Evolutionary conservation across 2,329 filamentous ascomycete genomes (phyloP).

Genomic region (Rasamsonia emersonii): DNA sequence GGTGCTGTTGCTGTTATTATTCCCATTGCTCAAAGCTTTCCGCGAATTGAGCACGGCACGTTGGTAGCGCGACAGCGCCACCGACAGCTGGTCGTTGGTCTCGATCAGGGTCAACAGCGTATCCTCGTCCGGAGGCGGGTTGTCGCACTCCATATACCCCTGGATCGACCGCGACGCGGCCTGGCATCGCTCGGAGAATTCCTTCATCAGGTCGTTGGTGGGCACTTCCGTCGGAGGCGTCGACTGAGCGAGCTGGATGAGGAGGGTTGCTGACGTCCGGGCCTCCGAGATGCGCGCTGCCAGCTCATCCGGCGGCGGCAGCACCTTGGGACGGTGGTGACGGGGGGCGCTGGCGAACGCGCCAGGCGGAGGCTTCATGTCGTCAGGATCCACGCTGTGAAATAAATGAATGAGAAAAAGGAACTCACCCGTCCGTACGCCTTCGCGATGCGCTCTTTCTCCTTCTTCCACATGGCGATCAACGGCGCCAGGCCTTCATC

Average conservation of each 20-base stretch:
- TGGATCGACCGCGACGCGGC: slow-evolving; percentile 75
- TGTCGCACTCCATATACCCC: slow-evolving; percentile 69
- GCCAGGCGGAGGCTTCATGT: too few species aligned
- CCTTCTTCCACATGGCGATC: slow-evolving; percentile 80
- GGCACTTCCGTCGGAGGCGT: slow-evolving; percentile 69
- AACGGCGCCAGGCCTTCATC: slow-evolving; percentile 67
- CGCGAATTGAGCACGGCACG: slow-evolving; percentile 60
- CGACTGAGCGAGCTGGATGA: slow-evolving; percentile 85
- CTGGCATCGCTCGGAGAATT: slow-evolving; percentile 82
- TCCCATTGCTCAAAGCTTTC: slow-evolving; percentile 19
- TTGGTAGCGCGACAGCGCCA: slow-evolving; percentile 75
- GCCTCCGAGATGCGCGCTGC: slow-evolving; percentile 81
- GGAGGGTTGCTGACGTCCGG: slow-evolving; percentile 76
- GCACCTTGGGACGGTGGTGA: slow-evolving; percentile 33
- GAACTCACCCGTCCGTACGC: slow-evolving; percentile 39
- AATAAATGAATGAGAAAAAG: not conserved
- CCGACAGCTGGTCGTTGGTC: slow-evolving; percentile 82
- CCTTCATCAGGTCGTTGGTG: slow-evolving; percentile 77
- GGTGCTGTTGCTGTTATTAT: slow-evolving; percentile 1
- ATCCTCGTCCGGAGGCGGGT: slow-evolving; percentile 79
- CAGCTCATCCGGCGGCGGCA: slow-evolving; percentile 67
- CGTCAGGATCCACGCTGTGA: too few species aligned
- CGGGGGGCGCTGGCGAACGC: slow-evolving; percentile 10
- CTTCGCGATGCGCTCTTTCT: slow-evolving; percentile 60
- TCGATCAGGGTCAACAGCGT: slow-evolving; percentile 91